These are phyloP conservation scores for Apophysomyces ossiformis DNA, from an alignment of 371 early-diverging fungal genomes.

Conservation along the genomic window DNA sequence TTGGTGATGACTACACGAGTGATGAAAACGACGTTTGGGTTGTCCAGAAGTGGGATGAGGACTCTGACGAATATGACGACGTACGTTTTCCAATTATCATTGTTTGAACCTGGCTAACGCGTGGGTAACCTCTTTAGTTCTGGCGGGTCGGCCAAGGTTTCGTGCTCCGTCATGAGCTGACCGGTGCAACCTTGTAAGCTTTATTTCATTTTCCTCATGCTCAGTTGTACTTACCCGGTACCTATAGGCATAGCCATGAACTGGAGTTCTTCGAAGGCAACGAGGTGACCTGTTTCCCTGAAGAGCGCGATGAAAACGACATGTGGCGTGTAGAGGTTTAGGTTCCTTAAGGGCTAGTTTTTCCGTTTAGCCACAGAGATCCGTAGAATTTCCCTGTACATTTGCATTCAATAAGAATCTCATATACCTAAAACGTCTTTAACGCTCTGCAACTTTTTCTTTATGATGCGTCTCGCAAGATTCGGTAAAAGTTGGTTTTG, in stretches of 20 bases:
- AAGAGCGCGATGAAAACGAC: slow-evolving; percentile 61
- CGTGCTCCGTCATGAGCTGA: slow-evolving; percentile 53
- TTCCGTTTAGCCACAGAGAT: too few relatives aligned
- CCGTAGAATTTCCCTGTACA: too few relatives aligned
- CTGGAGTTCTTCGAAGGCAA: slow-evolving; percentile 37
- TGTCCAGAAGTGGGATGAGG: slow-evolving; percentile 54
- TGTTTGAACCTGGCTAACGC: not conserved
- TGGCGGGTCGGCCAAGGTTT: slow-evolving; percentile 57
- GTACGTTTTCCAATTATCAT: slow-evolving; percentile 25
- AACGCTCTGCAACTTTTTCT: too few relatives aligned
- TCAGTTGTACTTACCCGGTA: not conserved
- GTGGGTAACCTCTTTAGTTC: slow-evolving; percentile 28
- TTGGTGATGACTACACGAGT: slow-evolving; percentile 45
- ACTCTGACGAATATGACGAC: slow-evolving; percentile 32
- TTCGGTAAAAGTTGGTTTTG: too few relatives aligned
- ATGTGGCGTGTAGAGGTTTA: slow-evolving; percentile 48
- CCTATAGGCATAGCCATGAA: slow-evolving; percentile 50
- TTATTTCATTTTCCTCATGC: not conserved
- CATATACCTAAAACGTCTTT: too few relatives aligned
- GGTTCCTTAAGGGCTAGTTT: not conserved
- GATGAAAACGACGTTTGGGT: slow-evolving; percentile 71
- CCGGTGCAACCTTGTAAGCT: slow-evolving; percentile 54
- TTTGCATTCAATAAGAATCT: too few relatives aligned
- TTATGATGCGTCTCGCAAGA: too few relatives aligned
- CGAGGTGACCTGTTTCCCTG: slow-evolving; percentile 58